Base-by-base conservation (phyloP, 2,329 filamentous ascomycete species). In the Coleophoma crateriformis region DNA sequence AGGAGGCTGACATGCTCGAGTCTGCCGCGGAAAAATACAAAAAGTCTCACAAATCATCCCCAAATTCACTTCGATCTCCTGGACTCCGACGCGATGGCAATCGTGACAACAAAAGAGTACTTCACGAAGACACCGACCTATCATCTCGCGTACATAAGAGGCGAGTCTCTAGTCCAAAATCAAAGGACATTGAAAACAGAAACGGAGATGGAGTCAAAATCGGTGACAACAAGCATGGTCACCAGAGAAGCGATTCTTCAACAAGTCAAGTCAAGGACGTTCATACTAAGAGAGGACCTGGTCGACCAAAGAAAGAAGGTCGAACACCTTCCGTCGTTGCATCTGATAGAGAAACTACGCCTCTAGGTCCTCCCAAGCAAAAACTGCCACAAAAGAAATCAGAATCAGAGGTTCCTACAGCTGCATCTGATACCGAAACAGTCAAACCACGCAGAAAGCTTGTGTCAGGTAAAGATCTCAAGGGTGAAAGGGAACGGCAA, bases 1-100 rank as follows among this genome's bases (percentile, higher is more conserved):
- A 92, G 54, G 94, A 99, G 66, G 84, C 87, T 55, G 81, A 90
- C 40, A 73, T 95, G 49, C 68, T 99, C 45, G 91, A 91, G 65
- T 78, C 84, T 37, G 81, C 87, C 3, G 90, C 84, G 56, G 85
- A 90, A 50, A 78, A 79, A 32, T 81, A 79, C 57, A 79, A 75
- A 55, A 79, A 77, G 48, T 66, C 65, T 2, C 72, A 76, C 45
- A 79, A 76, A 55, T 45, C 48, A 11, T 72, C 74, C 17, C 59
- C 63, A 12, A 57, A 65, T 15, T 82, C 78, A 56, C 68, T 66
- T 3, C 79, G 76, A 50, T 78, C 79, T 17, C 77, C 79, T 2
- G 68, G 60, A 32, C 63, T 67, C 14, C 66, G 72, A 17, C 66
- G 66, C 47, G 68, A 71, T 3, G 33, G 42, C n/a, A 54, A 60